phyloP scores from a whole-genome alignment of 495 filamentous ascomycete species.

The Penicillium arizonense region DNA sequence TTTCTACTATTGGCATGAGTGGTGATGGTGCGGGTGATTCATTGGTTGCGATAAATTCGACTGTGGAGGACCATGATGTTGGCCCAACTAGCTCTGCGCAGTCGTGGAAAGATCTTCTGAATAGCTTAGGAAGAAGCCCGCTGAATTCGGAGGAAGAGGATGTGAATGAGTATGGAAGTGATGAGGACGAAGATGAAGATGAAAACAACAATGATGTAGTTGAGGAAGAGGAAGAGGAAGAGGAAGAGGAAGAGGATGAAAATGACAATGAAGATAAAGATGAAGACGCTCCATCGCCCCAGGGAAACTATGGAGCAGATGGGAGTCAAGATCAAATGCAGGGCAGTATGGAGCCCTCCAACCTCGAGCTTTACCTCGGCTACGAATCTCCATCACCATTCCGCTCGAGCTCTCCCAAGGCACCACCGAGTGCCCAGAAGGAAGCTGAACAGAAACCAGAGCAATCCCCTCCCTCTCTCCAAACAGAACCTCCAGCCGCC shows the following conservation, averaged over 20 bases:
- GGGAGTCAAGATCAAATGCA: background rate
- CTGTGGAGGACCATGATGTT: background rate
- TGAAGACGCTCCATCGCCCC: background rate
- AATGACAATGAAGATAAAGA: slow-evolving; percentile 2
- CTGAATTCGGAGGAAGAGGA: slow-evolving; percentile 6
- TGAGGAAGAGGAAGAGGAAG: background rate
- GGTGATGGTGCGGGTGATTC: background rate
- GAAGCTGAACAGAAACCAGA: slow-evolving; percentile 9
- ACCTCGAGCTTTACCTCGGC: slow-evolving; percentile 1
- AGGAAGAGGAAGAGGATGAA: slow-evolving; percentile 5
- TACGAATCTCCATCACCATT: background rate
- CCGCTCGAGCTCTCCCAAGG: slow-evolving; percentile 12
- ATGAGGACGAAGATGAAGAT: background rate
- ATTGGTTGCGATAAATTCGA: background rate
- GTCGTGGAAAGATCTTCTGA: slow-evolving; percentile 7
- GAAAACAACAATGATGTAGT: slow-evolving; percentile 5
- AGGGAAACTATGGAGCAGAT: too few relatives aligned
- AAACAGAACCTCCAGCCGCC: slow-evolving; percentile 6
- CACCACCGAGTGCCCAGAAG: slow-evolving; percentile 13
- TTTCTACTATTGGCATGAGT: slow-evolving; percentile 7
- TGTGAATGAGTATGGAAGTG: slow-evolving; percentile 1
- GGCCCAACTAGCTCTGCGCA: background rate
- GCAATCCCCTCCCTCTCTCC: background rate
- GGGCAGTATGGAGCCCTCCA: slow-evolving; percentile 3
- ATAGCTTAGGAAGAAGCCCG: slow-evolving; percentile 14